These are phyloP conservation scores for Fragaria iinumae DNA, from an alignment of 306 rosid species.

Conservation along the genomic window DNA sequence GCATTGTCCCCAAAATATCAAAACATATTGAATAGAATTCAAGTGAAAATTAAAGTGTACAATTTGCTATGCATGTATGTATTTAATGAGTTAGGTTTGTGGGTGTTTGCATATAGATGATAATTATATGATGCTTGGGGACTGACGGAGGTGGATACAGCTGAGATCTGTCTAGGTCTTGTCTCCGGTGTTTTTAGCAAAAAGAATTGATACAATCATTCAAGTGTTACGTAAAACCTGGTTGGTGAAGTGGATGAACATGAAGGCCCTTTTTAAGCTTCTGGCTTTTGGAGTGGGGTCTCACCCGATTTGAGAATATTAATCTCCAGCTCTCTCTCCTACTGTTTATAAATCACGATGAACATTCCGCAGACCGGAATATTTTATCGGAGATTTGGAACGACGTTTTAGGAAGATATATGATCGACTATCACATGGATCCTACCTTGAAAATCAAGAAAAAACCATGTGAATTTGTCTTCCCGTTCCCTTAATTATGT, in stretches of 20 bases:
- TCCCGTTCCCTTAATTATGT: not conserved
- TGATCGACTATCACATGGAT: not conserved
- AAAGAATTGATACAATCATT: not conserved
- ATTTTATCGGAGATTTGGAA: constrained; percentile 15
- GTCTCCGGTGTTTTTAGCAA: constrained; percentile 28
- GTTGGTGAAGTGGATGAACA: constrained; percentile 19
- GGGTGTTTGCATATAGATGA: not conserved
- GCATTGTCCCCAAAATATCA: not conserved
- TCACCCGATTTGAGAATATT: not conserved
- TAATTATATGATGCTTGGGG: not conserved
- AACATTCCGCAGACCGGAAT: constrained; percentile 23
- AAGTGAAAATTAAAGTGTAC: not conserved
- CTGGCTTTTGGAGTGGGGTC: constrained; percentile 13
- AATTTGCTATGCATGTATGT: not conserved
- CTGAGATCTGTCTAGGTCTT: constrained; percentile 25
- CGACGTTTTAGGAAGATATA: constrained; percentile 24
- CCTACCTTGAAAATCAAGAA: not conserved
- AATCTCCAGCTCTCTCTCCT: not conserved
- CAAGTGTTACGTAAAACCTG: constrained; percentile 3
- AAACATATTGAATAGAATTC: not conserved
- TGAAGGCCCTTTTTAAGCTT: not conserved
- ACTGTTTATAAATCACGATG: not conserved
- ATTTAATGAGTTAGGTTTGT: not conserved
- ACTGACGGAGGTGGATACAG: constrained; percentile 26
- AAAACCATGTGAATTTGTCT: constrained; percentile 6